Evolutionary conservation across 78 protist species (phyloP), one percentile per base, ranked within the genome.

Genomic region (Protostelium mycophagum): DNA sequence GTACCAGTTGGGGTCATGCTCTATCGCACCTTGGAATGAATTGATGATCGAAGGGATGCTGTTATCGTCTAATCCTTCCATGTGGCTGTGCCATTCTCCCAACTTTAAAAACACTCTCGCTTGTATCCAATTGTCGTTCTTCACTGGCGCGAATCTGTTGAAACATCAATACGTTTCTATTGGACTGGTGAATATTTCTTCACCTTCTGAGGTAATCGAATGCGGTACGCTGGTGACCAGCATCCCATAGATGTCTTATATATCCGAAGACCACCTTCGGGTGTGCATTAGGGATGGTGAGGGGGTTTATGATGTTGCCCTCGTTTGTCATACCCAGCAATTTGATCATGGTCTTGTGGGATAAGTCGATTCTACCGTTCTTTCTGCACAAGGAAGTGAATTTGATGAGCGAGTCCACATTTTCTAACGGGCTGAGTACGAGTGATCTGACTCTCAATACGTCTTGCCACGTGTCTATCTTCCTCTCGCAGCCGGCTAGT

Each of bases 401-500:
- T 86, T 96, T 93, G 38, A 97, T 92, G 97, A 97, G 96, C 85
- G 88, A 88, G 38, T 93, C 97, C 39, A 63, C 29, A 38, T 98
- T 93, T 83, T 97, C 92, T 37, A 87, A 86, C 28, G 98, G 98
- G 36, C 96, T 35, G 28, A 98, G 36, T 28, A 97, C 99, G 34
- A 99, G 89, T 38, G 90, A 10, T n/a, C 97, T 96, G 35, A 94
- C 96, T 0, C 93, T 89, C 36, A 99, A 88, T n/a, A 97, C 37
- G 28, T 91, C 84, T 87, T 97, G 99, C 99, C 99, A 99, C n/a
- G 94, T 92, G 34, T 96, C 97, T 28, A 94, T 93, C 38, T 93
- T 91, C 34, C 96, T 90, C 91, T 98, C 96, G 85, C 92, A 91
- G 38, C 97, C 97, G 28, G 89, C 34, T 39, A 98, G 93, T 25